Conservation (phyloP, 164 flowering plant species). For the Saururus chinensis region DNA sequence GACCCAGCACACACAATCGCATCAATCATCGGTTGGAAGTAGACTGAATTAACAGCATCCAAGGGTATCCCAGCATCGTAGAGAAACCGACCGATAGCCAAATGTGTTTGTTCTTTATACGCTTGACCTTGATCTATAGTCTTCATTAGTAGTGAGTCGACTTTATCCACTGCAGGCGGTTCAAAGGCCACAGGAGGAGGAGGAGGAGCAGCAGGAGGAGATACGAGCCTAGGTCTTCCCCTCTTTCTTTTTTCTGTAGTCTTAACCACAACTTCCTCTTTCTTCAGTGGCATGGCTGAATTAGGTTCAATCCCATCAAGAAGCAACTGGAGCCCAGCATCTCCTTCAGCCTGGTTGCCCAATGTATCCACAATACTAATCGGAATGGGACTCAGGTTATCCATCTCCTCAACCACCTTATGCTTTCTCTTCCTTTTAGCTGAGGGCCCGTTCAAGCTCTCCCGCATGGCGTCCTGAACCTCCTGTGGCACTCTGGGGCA, state of each 20-base stretch:
- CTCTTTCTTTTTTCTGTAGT: constrained; percentile 37
- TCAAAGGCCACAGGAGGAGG: background rate
- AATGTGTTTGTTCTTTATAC: constrained; percentile 30
- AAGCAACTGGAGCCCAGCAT: constrained; percentile 20
- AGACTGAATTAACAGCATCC: constrained; percentile 60
- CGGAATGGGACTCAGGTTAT: constrained; percentile 7
- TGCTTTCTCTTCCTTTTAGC: constrained; percentile 56
- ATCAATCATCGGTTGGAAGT: constrained; percentile 83
- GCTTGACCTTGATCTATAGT: constrained; percentile 24
- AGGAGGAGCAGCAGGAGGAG: constrained; percentile 9
- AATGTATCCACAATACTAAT: constrained; percentile 16
- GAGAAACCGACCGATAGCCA: constrained; percentile 73
- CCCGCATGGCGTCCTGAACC: constrained; percentile 49
- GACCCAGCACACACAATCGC: constrained; percentile 56
- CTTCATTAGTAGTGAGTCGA: constrained; percentile 12
- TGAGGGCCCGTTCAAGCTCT: constrained; percentile 57
- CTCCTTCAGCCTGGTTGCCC: constrained; percentile 21
- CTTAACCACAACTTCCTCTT: constrained; percentile 23
- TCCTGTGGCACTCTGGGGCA: constrained; percentile 56
- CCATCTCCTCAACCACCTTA: constrained; percentile 38
- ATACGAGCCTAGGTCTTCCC: constrained; percentile 25
- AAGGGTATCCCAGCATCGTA: constrained; percentile 67
- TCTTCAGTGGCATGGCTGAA: constrained; percentile 16
- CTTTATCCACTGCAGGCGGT: constrained; percentile 4
- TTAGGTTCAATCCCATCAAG: constrained; percentile 19